Percentiles rank a stretch among this genome's conserved stretches.
phyloP scores from a whole-genome alignment of 2,329 filamentous ascomycete species.

The Diaporthe citrichinensis region DNA sequence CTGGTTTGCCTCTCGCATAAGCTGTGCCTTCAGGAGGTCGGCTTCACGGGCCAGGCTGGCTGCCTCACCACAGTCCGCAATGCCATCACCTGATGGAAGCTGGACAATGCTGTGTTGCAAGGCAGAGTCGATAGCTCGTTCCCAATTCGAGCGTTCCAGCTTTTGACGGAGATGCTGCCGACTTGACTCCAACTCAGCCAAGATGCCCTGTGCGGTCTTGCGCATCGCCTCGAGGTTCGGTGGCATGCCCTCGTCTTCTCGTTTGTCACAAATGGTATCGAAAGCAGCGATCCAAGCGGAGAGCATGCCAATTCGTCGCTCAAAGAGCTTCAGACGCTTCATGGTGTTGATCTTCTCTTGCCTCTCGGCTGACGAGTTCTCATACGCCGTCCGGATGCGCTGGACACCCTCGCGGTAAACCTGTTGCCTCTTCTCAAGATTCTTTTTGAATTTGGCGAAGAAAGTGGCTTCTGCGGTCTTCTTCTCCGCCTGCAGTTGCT shows the following conservation, averaged over 20 bases:
- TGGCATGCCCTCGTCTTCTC: constrained; percentile 79
- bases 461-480: constrained; percentile 87
- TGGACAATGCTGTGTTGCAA: constrained; percentile 87
- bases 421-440: constrained; percentile 85
- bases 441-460: constrained; percentile 91
- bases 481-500: constrained; percentile 93
- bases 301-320: constrained; percentile 87
- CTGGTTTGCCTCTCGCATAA: constrained; percentile 82
- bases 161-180: constrained; percentile 91
- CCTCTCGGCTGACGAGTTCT: constrained; percentile 82
- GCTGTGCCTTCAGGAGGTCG: constrained; percentile 86
- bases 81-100: constrained; percentile 78
- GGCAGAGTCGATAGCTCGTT: constrained; percentile 87
- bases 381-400: constrained; percentile 86
- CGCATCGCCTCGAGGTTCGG: constrained; percentile 80
- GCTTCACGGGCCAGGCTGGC: constrained; percentile 84
- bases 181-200: constrained; percentile 90
- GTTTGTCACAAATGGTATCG: constrained; percentile 81
- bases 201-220: constrained; percentile 89
- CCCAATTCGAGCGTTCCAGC: constrained; percentile 86
- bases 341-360: constrained; percentile 84
- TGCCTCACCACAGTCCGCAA: constrained; percentile 76
- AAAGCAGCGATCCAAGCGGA: constrained; percentile 95
- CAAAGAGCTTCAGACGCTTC: constrained; percentile 85
- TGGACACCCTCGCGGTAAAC: constrained; percentile 83